These are phyloP conservation scores for Ephemerocybe angulata DNA, from an alignment of 768 basidiomycete genomes.

Conservation along the genomic window DNA sequence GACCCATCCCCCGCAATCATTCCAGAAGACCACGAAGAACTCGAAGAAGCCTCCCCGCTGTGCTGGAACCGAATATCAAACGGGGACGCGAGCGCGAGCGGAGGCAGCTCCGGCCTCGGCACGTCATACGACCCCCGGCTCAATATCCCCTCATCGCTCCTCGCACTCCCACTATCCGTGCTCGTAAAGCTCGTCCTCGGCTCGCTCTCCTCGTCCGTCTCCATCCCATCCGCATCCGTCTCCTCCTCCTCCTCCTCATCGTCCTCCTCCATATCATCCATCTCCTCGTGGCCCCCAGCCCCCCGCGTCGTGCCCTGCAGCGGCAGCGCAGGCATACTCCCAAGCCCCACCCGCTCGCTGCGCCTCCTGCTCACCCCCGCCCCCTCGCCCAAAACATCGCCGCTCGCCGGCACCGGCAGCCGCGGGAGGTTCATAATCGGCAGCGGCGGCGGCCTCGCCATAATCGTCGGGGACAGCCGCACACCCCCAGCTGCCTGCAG, in stretches of 20 bases:
- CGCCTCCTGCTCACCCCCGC: conserved; percentile 18
- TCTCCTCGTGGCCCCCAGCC: conserved; percentile 30
- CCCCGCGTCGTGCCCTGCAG: conserved; percentile 26
- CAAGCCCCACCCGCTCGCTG: conserved; percentile 37
- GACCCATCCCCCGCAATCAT: neutral
- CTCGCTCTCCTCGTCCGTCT: conserved; percentile 20
- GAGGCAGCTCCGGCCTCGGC: neutral
- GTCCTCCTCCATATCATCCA: conserved; percentile 31
- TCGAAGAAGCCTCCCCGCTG: neutral
- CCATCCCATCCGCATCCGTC: conserved; percentile 35
- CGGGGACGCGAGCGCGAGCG: neutral
- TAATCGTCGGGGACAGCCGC: conserved; percentile 29
- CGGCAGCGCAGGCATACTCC: conserved; percentile 49
- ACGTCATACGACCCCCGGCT: conserved; percentile 9
- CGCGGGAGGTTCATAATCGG: conserved; percentile 49
- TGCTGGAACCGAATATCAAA: conserved; percentile 4
- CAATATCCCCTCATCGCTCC: conserved; percentile 4
- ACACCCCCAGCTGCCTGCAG: conserved; percentile 12
- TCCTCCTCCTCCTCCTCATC: conserved; percentile 31
- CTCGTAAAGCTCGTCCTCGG: conserved; percentile 3
- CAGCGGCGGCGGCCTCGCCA: conserved; percentile 27
- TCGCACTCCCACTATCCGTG: conserved; percentile 7
- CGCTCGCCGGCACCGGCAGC: conserved; percentile 41
- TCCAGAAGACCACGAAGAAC: too few species aligned
- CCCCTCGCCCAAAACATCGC: neutral